Conservation (phyloP, 441 rosid species). For the Euphorbia schlechtendalii region DNA sequence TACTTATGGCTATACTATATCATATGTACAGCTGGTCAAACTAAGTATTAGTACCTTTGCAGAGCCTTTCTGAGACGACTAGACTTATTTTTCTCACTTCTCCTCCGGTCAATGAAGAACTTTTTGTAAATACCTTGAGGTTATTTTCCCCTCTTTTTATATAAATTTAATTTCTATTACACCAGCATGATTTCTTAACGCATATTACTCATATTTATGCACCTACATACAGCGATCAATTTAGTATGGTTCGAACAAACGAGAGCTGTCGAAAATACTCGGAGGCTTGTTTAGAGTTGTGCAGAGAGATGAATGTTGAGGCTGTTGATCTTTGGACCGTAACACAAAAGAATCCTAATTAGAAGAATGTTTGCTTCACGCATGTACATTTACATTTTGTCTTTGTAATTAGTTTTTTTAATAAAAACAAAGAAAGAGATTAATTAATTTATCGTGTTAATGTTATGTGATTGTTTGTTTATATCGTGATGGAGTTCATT, state of each 20-base stretch:
- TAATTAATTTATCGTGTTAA: too few relatives aligned
- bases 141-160: too few relatives aligned
- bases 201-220: neutral
- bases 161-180: neutral
- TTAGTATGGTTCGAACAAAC: constrained; percentile 36
- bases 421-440: too few relatives aligned
- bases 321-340: constrained; percentile 64
- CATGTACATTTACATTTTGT: too few relatives aligned
- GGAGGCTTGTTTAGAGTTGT: constrained; percentile 57
- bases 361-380: constrained; percentile 58
- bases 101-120: constrained; percentile 67
- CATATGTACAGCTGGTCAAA: too few relatives aligned
- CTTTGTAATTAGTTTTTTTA: too few relatives aligned
- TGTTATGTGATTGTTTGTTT: neutral
- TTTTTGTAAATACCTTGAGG: constrained; percentile 23
- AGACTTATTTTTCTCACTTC: constrained; percentile 57
- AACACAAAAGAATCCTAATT: constrained; percentile 49
- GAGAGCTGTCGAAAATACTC: constrained; percentile 48
- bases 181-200: neutral
- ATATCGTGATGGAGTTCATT: constrained; percentile 63
- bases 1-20: too few relatives aligned
- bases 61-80: constrained; percentile 68
- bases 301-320: constrained; percentile 47
- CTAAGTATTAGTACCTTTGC: too few relatives aligned
- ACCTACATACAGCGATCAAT: constrained; percentile 7